Conservation (phyloP, 805 yeast genomes). For the Myxozyma kluyveri region DNA sequence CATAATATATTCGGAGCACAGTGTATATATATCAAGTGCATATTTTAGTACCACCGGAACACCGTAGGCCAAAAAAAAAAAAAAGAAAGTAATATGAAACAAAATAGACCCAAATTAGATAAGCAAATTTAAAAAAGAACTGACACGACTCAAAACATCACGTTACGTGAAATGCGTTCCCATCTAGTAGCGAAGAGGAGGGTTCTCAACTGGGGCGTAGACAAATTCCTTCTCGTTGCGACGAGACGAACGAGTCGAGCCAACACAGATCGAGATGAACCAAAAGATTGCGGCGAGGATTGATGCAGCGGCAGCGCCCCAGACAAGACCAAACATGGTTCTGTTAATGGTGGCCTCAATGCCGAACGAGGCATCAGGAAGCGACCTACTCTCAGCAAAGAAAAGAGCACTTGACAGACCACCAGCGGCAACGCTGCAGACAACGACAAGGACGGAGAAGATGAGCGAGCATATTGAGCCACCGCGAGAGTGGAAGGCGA, state of each 20-base stretch:
- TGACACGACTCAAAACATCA: neutral
- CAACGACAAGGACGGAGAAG: conserved; percentile 39
- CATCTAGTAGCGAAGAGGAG: too few relatives aligned
- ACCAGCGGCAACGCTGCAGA: conserved; percentile 46
- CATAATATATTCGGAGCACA: neutral
- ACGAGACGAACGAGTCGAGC: conserved; percentile 33
- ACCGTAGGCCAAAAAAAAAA: neutral
- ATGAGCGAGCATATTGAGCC: conserved; percentile 48
- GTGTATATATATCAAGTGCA: too few relatives aligned
- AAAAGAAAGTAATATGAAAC: neutral
- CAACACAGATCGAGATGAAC: conserved; percentile 47
- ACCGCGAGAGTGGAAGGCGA: conserved; percentile 48
- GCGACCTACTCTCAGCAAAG: conserved; percentile 47
- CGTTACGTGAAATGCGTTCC: too few relatives aligned
- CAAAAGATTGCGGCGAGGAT: conserved; percentile 45
- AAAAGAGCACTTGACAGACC: conserved; percentile 66
- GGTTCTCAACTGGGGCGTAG: conserved; percentile 23
- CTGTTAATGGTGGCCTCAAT: conserved; percentile 51
- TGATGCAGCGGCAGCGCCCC: conserved; percentile 59
- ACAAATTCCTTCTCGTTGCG: conserved; percentile 16
- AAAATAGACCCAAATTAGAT: neutral
- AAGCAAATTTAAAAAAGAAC: neutral
- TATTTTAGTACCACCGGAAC: too few relatives aligned
- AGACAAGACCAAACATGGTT: conserved; percentile 55
- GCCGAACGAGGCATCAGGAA: conserved; percentile 53